Conservation (phyloP, 2,329 filamentous ascomycete species). For the Dactylellina sp. region DNA sequence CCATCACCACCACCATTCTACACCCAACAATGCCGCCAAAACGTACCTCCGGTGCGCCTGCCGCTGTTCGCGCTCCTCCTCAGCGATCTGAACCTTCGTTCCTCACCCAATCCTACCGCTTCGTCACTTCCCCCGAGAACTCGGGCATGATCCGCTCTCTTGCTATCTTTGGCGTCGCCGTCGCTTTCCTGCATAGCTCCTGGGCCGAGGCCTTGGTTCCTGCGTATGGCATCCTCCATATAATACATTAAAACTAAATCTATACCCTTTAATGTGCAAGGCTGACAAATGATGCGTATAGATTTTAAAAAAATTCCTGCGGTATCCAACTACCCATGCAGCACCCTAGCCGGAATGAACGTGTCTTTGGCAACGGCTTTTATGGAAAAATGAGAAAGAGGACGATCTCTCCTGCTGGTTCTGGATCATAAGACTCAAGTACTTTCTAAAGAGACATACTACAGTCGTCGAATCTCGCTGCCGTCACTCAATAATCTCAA, state of each 20-base stretch:
- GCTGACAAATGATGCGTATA: too few species aligned
- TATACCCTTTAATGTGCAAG: too few species aligned
- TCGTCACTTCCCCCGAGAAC: slow-evolving; percentile 51
- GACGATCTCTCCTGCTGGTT: too few species aligned
- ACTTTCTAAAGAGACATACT: too few species aligned
- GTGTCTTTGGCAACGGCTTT: too few species aligned
- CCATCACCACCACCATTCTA: slow-evolving; percentile 1
- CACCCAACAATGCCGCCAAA: slow-evolving; percentile 39
- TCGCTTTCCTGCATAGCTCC: slow-evolving; percentile 46
- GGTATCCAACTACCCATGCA: too few species aligned
- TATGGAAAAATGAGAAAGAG: too few species aligned
- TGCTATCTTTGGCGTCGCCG: slow-evolving; percentile 43
- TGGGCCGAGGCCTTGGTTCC: slow-evolving; percentile 46
- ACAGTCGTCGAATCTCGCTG: too few species aligned
- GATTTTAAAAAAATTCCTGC: too few species aligned
- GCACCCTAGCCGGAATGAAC: too few species aligned
- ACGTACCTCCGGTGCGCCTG: slow-evolving; percentile 26
- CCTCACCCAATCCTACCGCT: slow-evolving; percentile 46
- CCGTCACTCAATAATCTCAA: too few species aligned
- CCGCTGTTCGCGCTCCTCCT: slow-evolving; percentile 33
- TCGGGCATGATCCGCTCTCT: slow-evolving; percentile 39
- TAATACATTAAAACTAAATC: background rate
- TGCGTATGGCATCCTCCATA: slow-evolving; percentile 25
- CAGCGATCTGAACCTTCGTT: slow-evolving; percentile 40
- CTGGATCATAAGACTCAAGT: too few species aligned